Base-by-base conservation (phyloP, 1,284 basidiomycete species). In the Naganishia sp. region DNA sequence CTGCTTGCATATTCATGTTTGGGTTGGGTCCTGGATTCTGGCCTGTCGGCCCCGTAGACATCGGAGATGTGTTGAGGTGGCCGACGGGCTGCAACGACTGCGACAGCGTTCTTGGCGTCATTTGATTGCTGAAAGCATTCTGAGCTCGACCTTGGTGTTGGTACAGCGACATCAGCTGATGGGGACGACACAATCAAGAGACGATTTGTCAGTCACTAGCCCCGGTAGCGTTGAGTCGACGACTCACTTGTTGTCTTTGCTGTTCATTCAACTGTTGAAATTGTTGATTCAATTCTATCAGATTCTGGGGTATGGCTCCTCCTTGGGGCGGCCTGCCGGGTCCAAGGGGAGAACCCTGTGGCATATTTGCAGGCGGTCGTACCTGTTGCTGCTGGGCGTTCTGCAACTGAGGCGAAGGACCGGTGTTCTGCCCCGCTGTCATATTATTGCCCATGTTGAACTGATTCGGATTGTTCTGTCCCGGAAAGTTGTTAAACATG, bases 251-350 rank as follows among this genome's bases (percentile, higher is more conserved):
- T 23, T 56, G 53, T 45, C 54, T 55, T 15, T 64, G 61, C 36
- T 67, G 66, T 48, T 68, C 68, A 25, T 55, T 68, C 55, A 64
- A 50, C 31, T 63, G 42, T 36, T 60, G 55, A 25, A 39, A 57
- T n/a, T 48, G 61, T 42, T 57, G 45, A 53, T 56, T 49, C 39
- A 67, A 55, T 57, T 49, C 55, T n/a, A 55, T 21, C 13, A 54
- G 33, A 23, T 54, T 53, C 39, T 54, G 56, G 10, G 56, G 52
- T 11, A 57, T 36, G 13, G 36, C 36, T n/a, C 23, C 44, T 10
- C 36, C 44, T 25, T 45, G 61, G 11, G 28, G 61, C n/a, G 33
- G 39, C 15, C 45, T 46, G n/a, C 65, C 65, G 4, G 33, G 56
- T n/a, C 42, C 67, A 23, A 39, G 55, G 18, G 52, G 63, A 18